These are phyloP conservation scores for Nemophila menziesii DNA, from an alignment of 257 asterid genomes.

Conservation along the genomic window DNA sequence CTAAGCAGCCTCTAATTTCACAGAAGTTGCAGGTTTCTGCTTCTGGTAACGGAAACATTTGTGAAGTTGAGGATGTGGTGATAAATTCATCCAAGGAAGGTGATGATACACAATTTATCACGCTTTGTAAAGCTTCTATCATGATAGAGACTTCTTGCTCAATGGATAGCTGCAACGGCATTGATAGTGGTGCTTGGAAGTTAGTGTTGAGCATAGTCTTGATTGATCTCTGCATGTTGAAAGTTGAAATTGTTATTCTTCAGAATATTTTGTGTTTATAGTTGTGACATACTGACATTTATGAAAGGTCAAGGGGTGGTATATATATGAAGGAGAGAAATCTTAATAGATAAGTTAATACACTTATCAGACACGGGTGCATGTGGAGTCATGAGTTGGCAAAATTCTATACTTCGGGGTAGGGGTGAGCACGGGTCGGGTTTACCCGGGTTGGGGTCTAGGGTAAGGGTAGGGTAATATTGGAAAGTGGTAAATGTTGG, in stretches of 20 bases:
- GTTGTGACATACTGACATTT: not conserved
- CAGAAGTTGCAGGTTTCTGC: conserved; percentile 48
- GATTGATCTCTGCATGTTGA: conserved; percentile 35
- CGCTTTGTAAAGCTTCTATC: conserved; percentile 50
- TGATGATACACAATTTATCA: conserved; percentile 26
- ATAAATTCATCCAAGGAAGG: not conserved
- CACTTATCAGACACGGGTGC: conserved; percentile 38
- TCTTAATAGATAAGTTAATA: conserved; percentile 23
- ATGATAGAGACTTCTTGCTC: conserved; percentile 55
- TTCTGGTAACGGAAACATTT: conserved; percentile 21
- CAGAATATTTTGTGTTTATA: not conserved
- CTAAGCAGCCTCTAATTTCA: conserved; percentile 59
- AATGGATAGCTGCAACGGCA: conserved; percentile 10
- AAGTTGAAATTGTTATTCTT: not conserved
- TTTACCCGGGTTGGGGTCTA: too few species aligned
- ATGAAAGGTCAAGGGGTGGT: conserved; percentile 20
- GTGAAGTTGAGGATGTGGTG: conserved; percentile 5
- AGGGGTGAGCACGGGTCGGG: too few species aligned
- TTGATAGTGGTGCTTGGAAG: not conserved
- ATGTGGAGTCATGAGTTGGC: too few species aligned
- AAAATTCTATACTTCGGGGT: not conserved
- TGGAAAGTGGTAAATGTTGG: too few species aligned
- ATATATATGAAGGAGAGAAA: conserved; percentile 10
- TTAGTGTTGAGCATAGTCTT: not conserved
- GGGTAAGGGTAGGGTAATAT: too few species aligned